Base-by-base conservation (phyloP, 768 basidiomycete genomes). In the Xerocomus potaroensis region DNA sequence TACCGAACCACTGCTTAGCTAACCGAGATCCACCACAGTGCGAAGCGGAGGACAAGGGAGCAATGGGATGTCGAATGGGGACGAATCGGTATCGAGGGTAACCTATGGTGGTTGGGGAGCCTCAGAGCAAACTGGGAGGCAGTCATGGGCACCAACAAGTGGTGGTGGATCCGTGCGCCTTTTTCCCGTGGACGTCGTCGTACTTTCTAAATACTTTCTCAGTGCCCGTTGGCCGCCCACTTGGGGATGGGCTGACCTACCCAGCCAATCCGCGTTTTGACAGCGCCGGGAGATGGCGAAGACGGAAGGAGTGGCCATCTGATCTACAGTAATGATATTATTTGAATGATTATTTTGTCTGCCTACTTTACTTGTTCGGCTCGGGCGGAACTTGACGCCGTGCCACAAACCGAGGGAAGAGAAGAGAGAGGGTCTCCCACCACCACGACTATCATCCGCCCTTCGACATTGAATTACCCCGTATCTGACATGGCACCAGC, bases 1-100 rank as follows among this genome's bases (percentile, higher is more conserved):
- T 19, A 6, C 15, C 29, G 8, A 27, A 27, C 26, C 26, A 27
- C 26, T 27, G 18, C 12, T 14, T 21, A 26, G n/a, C 43, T 27
- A 12, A 58, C 29, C 18, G 34, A 16, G 5, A 36, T 19, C 15
- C 15, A 35, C 40, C n/a, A 33, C 61, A 85, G 84, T 19, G 76
- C 69, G 3, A 84, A 77, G 51, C 68, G 67, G 27, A 64, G 59
- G 27, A 76, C 72, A 15, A 61, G 58, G 34, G 64, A 59, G 29
- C 64, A 72, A 35, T 94, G 88, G 84, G 80, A 91, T 53, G 66
- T 68, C 21, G 91, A 94, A 57, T 97, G 89, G 87, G 93, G 93
- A 0, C 66, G 72, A 23, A 70, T 87, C 1, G 71, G 74, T 7
- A 78, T 72, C 24, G 93, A 94, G 59, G 91, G 87, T 0, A 83